phyloP scores from a whole-genome alignment of 2,329 filamentous ascomycete species.

The Dactylellina parvicollis region DNA sequence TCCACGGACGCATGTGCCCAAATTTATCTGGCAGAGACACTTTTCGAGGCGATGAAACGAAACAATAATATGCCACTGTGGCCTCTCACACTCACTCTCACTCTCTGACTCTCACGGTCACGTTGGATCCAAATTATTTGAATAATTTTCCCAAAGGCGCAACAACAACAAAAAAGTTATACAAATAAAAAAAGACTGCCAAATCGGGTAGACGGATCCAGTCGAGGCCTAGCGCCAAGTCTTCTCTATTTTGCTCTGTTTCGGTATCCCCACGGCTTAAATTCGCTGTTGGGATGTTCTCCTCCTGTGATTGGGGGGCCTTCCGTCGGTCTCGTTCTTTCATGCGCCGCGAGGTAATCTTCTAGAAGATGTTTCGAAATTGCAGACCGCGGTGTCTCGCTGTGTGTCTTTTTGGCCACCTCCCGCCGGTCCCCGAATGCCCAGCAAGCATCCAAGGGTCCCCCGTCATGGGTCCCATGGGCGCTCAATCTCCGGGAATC shows the following conservation, averaged over 20 bases:
- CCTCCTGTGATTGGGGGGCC: too few relatives aligned
- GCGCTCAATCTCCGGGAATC: slow-evolving; percentile 28
- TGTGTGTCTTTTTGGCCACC: slow-evolving; percentile 26
- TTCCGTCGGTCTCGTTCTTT: too few relatives aligned
- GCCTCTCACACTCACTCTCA: too few relatives aligned
- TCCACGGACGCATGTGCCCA: not conserved
- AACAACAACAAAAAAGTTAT: too few relatives aligned
- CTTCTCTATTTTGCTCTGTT: not conserved
- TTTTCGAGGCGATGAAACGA: not conserved
- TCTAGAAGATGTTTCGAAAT: slow-evolving; percentile 27
- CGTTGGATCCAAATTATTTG: not conserved
- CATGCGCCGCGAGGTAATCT: not conserved
- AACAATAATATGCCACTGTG: slow-evolving; percentile 1
- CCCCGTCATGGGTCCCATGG: slow-evolving; percentile 4
- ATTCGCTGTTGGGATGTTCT: too few relatives aligned
- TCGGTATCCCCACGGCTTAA: not conserved
- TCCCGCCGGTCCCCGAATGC: slow-evolving; percentile 37
- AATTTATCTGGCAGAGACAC: not conserved
- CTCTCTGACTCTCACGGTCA: too few relatives aligned
- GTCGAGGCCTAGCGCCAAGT: slow-evolving; percentile 11
- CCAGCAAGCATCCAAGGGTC: not conserved
- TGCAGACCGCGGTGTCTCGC: slow-evolving; percentile 16
- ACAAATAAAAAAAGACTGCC: slow-evolving; percentile 11
- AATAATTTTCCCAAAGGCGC: too few relatives aligned
- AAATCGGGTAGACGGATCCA: not conserved